Percentiles rank a stretch among this genome's conserved stretches.
Evolutionary conservation across 2,329 filamentous ascomycete species (phyloP).

Genomic region (Fusarium mangiferae): DNA sequence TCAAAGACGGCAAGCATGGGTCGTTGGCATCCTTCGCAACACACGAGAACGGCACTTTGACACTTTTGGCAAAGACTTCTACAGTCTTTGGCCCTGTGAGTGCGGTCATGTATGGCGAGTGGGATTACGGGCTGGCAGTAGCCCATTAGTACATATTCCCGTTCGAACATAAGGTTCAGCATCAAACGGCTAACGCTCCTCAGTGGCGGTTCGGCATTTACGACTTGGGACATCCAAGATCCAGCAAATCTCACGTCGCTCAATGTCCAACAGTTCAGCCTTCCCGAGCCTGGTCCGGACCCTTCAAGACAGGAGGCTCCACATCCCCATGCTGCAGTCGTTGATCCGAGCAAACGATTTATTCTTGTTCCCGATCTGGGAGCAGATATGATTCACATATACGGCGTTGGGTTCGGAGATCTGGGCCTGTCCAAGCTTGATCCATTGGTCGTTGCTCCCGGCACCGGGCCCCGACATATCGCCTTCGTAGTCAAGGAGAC

Average conservation of each 20-base stretch:
- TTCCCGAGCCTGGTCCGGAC: conserved; percentile 52
- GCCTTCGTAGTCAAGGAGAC: conserved; percentile 61
- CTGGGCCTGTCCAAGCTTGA: conserved; percentile 52
- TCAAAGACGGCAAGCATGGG: conserved; percentile 55
- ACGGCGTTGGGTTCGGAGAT: conserved; percentile 58
- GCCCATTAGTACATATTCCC: conserved; percentile 57
- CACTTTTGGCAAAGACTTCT: conserved; percentile 48
- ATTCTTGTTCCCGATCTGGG: conserved; percentile 74
- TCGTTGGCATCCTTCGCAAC: conserved; percentile 57
- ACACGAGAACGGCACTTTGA: conserved; percentile 52
- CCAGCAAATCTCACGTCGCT: conserved; percentile 50
- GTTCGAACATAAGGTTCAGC: neutral
- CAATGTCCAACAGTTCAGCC: conserved; percentile 53
- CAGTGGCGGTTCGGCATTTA: conserved; percentile 55
- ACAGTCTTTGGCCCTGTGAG: conserved; percentile 57
- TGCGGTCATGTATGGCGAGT: conserved; percentile 55
- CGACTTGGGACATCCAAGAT: conserved; percentile 57
- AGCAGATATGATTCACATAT: conserved; percentile 69
- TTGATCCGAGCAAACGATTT: conserved; percentile 73
- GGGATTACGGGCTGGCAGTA: conserved; percentile 53
- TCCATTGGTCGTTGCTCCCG: conserved; percentile 57
- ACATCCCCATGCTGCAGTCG: conserved; percentile 72
- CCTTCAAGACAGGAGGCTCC: conserved; percentile 64
- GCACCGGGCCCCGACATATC: conserved; percentile 73
- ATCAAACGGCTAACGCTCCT: conserved; percentile 13